These are phyloP conservation scores for Boletus rubropictus DNA, from an alignment of 768 basidiomycete genomes.

Conservation along the genomic window DNA sequence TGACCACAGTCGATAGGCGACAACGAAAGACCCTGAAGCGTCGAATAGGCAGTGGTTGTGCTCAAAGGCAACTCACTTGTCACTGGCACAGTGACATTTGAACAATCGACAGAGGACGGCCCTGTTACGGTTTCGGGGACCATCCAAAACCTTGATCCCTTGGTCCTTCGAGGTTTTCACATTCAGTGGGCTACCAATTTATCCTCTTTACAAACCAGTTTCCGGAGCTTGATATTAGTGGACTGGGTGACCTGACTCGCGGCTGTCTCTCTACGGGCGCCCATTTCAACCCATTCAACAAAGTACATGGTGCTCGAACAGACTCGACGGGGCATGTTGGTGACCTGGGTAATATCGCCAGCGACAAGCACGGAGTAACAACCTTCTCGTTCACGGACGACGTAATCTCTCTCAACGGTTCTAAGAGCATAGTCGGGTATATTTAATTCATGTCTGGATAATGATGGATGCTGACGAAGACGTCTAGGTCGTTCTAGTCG, in stretches of 20 bases:
- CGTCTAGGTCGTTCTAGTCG: conserved; percentile 38
- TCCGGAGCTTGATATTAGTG: conserved; percentile 6
- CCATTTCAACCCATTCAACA: conserved; percentile 71
- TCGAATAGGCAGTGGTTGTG: conserved; percentile 49
- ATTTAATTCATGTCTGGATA: conserved; percentile 14
- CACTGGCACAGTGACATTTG: conserved; percentile 60
- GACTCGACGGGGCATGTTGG: conserved; percentile 62
- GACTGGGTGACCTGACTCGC: conserved; percentile 55
- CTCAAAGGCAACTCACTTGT: conserved; percentile 57
- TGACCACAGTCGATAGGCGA: background rate
- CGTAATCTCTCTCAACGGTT: conserved; percentile 62
- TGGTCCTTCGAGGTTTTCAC: conserved; percentile 67
- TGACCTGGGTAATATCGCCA: conserved; percentile 68
- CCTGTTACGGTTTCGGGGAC: conserved; percentile 60
- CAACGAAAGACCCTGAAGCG: background rate
- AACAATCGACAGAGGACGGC: conserved; percentile 43
- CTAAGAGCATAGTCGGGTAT: conserved; percentile 64
- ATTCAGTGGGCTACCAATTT: conserved; percentile 53
- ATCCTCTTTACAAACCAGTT: conserved; percentile 18
- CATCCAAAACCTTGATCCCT: conserved; percentile 53
- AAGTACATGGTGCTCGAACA: conserved; percentile 59
- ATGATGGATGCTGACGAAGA: conserved; percentile 3
- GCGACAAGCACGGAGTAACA: conserved; percentile 53
- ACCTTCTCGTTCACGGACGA: conserved; percentile 53
- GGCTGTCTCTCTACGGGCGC: conserved; percentile 65